Base-by-base conservation (phyloP, 345 rosid genomes). In the Bretschneidera sinensis region DNA sequence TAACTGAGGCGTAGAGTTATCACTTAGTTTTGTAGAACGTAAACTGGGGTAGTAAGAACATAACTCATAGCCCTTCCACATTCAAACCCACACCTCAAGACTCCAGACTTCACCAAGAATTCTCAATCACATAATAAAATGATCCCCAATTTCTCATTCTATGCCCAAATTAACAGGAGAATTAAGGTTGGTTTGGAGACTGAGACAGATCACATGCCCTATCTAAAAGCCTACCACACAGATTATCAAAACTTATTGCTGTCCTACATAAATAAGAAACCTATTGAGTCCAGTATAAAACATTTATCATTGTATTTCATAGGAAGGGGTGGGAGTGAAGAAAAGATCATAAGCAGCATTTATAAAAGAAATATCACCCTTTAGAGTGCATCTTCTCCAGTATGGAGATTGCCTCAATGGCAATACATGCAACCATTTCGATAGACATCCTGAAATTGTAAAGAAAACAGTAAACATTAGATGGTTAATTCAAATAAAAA, bases 401-500 rank as follows among this genome's bases (percentile, higher is more conserved):
- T 57, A 88, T 91, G 54, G 98, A 91, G 64, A 91, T 84, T 28
- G 91, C 89, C 76, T 91, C 96, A 16, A 88, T 85, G 10, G 98
- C 96, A 74, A 91, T 86, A 71, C 96, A 88, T 17, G 98, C 95
- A 48, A 91, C 95, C 94, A 84, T 86, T 65, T 83, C 95, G 24
- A 81, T 71, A 24, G 95, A 83, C 90, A 88, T 79, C 82, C 96
- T 91, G 82, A 21, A 60, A 65, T 25, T 31, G 43, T 50, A 67
- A 39, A 58, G 15, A 28, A 62, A 31, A 55, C 55, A 62, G 54
- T 35, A 57, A 34, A 14, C 19, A 39, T 25, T 24, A 43, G 35
- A 70, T 24, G 24, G 60, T 35, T 56, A 18, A 51, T 19, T 51
- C n/a, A 51, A 45, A 16, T 59, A 59, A 65, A 65, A 54, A 48